Evolutionary conservation across 495 filamentous ascomycete species (phyloP), one percentile per base, ranked within the genome.

Genomic region (Aspergillus diversus): DNA sequence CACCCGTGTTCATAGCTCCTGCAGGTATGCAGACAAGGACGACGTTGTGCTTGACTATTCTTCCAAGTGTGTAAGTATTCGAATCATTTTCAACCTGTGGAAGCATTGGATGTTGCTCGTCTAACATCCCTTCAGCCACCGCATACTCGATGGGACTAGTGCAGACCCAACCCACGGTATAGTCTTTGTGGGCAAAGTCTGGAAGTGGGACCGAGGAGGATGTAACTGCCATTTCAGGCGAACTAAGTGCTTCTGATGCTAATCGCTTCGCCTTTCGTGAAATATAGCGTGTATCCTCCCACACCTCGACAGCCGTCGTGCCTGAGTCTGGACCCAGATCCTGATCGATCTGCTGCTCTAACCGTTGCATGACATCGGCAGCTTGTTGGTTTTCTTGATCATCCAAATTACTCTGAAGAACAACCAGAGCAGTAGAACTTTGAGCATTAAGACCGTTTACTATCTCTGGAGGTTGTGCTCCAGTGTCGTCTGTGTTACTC

Each of bases 161-260:
- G 39, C 39, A 43, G 39, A 43, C n/a, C 39, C 39, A 43, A 43
- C 39, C n/a, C 39, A 43, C 39, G 12, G 39, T 43, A n/a, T 43
- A 43, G 39, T 5, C 39, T 9, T 43, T n/a, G 11, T 11, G 3
- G 12, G 3, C n/a, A n/a, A 43, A 43, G 11, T 7, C 7, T 5
- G 39, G 39, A 12, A n/a, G 39, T 43, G 39, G 39, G 4, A n/a
- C 7, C 12, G 39, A 4, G 3, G n/a, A 12, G 11, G 39, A n/a
- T 0, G 7, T 43, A 5, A n/a, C 7, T 12, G 11, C 39, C 11
- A 43, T n/a, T 4, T 11, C 12, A n/a, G 0, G 11, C 39, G 39
- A 5, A 43, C 39, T 11, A 11, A 43, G 39, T n/a, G 7, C n/a
- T 7, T 43, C 39, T n/a, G 7, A 43, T 43, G 39, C 39, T n/a